Evolutionary conservation across 768 basidiomycete species (phyloP), one percentile per base, ranked within the genome.

Genomic region (Lentinula sp.): DNA sequence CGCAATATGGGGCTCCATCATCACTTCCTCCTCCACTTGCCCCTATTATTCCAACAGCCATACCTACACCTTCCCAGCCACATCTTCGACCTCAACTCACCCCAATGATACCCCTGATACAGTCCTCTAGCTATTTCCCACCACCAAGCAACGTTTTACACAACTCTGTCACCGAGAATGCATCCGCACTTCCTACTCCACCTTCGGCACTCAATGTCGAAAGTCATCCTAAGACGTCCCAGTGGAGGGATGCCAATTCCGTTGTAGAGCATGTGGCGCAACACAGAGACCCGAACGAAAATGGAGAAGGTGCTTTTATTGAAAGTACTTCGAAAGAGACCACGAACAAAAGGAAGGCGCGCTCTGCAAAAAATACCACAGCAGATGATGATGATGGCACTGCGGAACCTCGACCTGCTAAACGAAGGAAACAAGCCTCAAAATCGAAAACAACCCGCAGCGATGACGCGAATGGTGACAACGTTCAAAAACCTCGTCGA

Each of bases 341-440:
- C 16, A 16, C 6, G 18, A 48, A 48, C 5, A 33, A 52, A 33
- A 20, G n/a, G 6, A 52, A n/a, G 28, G 5, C 51, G 51, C 32
- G 28, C 28, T 35, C n/a, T 15, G 20, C 12, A 36, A 60, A 36
- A 62, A 60, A 43, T 36, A 51, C 23, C 4, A 18, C 18, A 8
- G 58, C 58, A 28, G 42, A 20, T n/a, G 32, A 36, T 10, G 50
- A 37, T 23, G 49, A 28, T 35, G 33, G 28, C 28, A 46, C 33
- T 49, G 35, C 15, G 61, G 56, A 52, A 37, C 49, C 39, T 15
- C 32, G 20, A 33, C 28, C 45, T 45, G n/a, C 15, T 6, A 63
- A 61, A 59, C 64, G 61, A 58, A 64, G 61, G 49, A 57, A 15
- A 57, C 62, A 62, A 43, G 16, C 51, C 9, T 46, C 12, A 16